Base-by-base conservation (phyloP, 176 grass and related monocot genomes). In the Alopecurus myosuroides region DNA sequence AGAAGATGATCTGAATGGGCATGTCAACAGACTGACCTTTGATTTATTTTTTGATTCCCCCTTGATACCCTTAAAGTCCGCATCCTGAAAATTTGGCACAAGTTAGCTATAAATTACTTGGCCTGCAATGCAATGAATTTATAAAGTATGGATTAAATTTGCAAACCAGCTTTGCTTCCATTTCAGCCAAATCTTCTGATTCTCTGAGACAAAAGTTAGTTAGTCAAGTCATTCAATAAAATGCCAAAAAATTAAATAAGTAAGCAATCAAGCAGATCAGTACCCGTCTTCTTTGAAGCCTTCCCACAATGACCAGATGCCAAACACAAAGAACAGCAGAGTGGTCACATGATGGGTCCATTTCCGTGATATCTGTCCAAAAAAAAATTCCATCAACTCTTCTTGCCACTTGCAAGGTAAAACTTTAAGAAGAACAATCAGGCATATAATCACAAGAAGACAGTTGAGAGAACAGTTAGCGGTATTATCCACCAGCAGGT, bases 261-360 rank as follows among this genome's bases (percentile, higher is more conserved):
- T 36, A 45, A 17, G 74, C 17, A 53, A 66, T 39, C 37, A 62
- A 55, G 3, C 20, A 84, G 25, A 58, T 80, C 40, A 70, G 60
- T 96, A 96, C 97, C 89, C 79, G 1, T 92, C 97, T 91, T 95
- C 94, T 82, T 88, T 92, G 86, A 99, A 91, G 69, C 89, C 97
- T 90, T 97, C 90, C 93, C 93, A 99, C 81, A 99, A 88, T 77
- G 97, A 96, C 97, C 91, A 94, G 81, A 99, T 75, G 53, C 97
- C 97, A 78, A 99, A 99, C 20, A 86, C 84, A 83, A 99, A 89
- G 87, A 99, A 99, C 58, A 99, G 52, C 18, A 97, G 35, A 77
- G 97, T 99, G 31, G 97, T 99, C 31, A 99, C 73, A 83, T 99
- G 92, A 85, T 99, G 97, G 72, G 92, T 88, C 97, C 89, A 97